phyloP scores from a whole-genome alignment of 176 grass and related monocot species.

The Phragmites australis region DNA sequence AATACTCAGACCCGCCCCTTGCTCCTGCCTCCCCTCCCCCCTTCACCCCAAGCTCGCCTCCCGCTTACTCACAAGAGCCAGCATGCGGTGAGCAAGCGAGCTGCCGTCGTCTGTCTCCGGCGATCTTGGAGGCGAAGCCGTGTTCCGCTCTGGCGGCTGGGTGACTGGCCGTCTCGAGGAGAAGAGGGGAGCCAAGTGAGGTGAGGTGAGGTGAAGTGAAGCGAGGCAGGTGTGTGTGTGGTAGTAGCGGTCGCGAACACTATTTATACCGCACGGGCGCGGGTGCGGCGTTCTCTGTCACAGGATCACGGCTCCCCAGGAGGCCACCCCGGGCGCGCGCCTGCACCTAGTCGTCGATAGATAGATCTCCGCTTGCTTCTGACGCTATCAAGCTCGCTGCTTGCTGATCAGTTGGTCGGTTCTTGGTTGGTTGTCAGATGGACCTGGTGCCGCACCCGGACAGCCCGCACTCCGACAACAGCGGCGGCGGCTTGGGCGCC shows the following conservation, averaged over 20 bases:
- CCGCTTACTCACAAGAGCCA: background rate
- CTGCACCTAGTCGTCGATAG: constrained; percentile 53
- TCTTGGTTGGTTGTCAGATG: constrained; percentile 51
- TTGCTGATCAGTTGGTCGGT: background rate
- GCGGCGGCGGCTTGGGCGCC: background rate
- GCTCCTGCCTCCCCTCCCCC: background rate
- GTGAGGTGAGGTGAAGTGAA: background rate
- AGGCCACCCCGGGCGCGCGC: background rate
- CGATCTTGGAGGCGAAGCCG: constrained; percentile 2
- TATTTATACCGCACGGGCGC: constrained; percentile 25
- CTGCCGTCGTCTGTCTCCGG: background rate
- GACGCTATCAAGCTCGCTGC: background rate
- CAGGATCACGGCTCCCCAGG: constrained; percentile 43
- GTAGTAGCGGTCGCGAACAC: constrained; percentile 6
- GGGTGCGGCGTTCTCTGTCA: constrained; percentile 24
- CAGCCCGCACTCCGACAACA: constrained; percentile 67
- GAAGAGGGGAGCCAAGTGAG: constrained; percentile 12
- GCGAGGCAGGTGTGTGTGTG: background rate
- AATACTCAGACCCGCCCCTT: constrained; percentile 28
- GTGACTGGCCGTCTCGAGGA: background rate
- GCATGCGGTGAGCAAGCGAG: background rate
- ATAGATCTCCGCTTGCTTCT: constrained; percentile 47
- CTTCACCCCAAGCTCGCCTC: background rate
- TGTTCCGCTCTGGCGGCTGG: background rate
- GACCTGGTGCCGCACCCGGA: constrained; percentile 68